Base-by-base conservation (phyloP, 805 yeast species). In the Spathaspora passalidarum region DNA sequence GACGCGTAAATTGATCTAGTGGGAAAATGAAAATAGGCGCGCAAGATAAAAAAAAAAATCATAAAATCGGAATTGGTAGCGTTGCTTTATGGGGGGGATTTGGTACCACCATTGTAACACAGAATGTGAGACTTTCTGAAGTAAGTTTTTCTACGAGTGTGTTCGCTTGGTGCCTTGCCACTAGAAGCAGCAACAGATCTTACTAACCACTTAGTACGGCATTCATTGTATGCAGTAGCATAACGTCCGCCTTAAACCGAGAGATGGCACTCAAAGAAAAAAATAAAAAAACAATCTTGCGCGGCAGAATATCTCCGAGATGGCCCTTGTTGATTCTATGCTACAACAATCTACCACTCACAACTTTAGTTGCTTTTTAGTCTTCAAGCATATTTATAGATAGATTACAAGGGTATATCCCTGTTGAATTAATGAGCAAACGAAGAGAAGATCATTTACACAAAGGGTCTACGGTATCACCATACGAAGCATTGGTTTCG, bases 401-500 rank as follows among this genome's bases (percentile, higher is more conserved):
- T 10, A 29, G 34, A 13, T 8, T 14, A 29, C 13, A 29, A 17
- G 16, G n/a, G 14, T 13, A 29, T 4, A 29, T 17, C 34, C 34
- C 14, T 29, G 9, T 38, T 38, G 16, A 5, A 29, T 39, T 32
- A 14, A 39, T 39, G 42, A 17, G 16, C 3, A 39, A 39, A 29
- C 9, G 7, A 20, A 41, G 63, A 40, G 63, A 61, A 38, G 81
- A 79, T 53, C 80, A 76, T 55, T 63, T 79, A 37, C 58, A 68
- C 32, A 68, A 72, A 50, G 84, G 84, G 9, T 74, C 81, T 7
- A 68, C 76, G 17, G 78, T 82, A 3, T 65, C 82, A 3, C 60
- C 82, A 0, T 43, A 53, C 5, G 78, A 80, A 52, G 79, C 92
- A 4, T 57, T 82, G 6, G 35, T 82, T 0, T 87, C 92, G 0